A percentile compares a stretch with the other conserved stretches of the same genome.
Conservation (phyloP, 768 basidiomycete genomes). For the Leccinum variicolor region DNA sequence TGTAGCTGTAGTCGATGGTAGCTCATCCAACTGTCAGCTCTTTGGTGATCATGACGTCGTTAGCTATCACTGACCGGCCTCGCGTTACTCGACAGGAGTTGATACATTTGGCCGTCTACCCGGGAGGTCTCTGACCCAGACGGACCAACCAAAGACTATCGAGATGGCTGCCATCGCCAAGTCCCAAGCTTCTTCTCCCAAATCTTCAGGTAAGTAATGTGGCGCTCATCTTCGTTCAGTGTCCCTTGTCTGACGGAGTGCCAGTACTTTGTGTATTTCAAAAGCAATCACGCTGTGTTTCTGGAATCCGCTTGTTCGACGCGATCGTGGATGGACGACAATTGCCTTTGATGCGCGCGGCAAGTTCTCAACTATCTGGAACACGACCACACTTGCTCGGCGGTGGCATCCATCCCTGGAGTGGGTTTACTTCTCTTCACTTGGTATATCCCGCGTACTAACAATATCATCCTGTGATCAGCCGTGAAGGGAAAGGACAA, state of each 20-base stretch:
- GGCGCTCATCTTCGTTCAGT: not conserved
- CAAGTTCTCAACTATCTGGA: not conserved
- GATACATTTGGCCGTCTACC: conserved; percentile 5
- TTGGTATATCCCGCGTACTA: not conserved
- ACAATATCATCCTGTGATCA: not conserved
- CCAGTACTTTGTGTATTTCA: not conserved
- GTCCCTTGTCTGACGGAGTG: conserved; percentile 6
- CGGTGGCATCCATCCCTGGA: not conserved
- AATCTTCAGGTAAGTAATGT: conserved; percentile 6
- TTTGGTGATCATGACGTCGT: not conserved
- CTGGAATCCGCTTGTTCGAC: conserved; percentile 6
- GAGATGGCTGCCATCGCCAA: not conserved
- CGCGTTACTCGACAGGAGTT: conserved; percentile 3
- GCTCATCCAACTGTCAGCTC: conserved; percentile 1
- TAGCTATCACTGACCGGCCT: not conserved
- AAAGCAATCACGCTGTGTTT: conserved; percentile 7
- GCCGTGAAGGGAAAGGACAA: not conserved
- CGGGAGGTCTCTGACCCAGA: conserved; percentile 17
- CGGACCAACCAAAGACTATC: conserved; percentile 1
- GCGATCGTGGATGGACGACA: not conserved
- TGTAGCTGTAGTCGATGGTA: not conserved
- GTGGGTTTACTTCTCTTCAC: not conserved
- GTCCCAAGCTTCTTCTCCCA: not conserved
- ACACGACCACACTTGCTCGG: conserved; percentile 8
- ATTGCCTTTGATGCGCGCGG: conserved; percentile 3